These are phyloP conservation scores for Aspergillus spinulosporus DNA, from an alignment of 2,329 filamentous ascomycete species.

Conservation along the genomic window DNA sequence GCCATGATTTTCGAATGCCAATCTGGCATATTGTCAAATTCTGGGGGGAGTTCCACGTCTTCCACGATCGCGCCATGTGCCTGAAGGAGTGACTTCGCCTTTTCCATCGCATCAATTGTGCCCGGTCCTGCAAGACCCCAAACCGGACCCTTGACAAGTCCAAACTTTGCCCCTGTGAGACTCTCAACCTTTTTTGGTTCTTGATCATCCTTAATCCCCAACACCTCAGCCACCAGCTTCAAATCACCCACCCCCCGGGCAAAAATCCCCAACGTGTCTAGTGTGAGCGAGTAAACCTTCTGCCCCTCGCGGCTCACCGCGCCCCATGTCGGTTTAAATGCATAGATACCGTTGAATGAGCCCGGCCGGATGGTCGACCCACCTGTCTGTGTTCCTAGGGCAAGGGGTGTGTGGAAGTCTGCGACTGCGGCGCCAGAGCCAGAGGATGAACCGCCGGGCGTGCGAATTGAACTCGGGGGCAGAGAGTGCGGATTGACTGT, in stretches of 20 bases:
- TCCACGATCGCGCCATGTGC: conserved; percentile 9
- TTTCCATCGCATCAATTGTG: conserved; percentile 16
- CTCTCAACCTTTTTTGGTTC: not conserved
- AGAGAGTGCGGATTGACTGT: conserved; percentile 58
- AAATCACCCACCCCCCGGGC: conserved; percentile 60
- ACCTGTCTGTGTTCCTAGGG: conserved; percentile 65
- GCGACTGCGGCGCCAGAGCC: conserved; percentile 67
- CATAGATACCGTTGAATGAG: conserved; percentile 65
- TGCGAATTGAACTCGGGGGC: conserved; percentile 43
- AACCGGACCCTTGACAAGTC: conserved; percentile 5
- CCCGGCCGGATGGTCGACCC: conserved; percentile 65
- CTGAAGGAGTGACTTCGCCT: not conserved
- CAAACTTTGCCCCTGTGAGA: conserved; percentile 3
- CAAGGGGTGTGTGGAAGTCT: conserved; percentile 63
- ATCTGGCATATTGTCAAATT: conserved; percentile 3
- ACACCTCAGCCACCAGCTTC: conserved; percentile 55
- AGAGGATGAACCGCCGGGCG: conserved; percentile 67
- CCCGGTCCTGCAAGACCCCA: not conserved
- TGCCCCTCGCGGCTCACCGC: conserved; percentile 61
- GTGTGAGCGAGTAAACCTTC: conserved; percentile 57
- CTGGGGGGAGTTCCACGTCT: conserved; percentile 2
- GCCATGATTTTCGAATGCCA: conserved; percentile 14
- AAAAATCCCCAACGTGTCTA: conserved; percentile 65
- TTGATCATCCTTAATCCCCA: conserved; percentile 56
- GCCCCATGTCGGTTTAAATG: conserved; percentile 66